phyloP scores from a whole-genome alignment of 2,329 filamentous ascomycete species.

The Verticillium isaacii region DNA sequence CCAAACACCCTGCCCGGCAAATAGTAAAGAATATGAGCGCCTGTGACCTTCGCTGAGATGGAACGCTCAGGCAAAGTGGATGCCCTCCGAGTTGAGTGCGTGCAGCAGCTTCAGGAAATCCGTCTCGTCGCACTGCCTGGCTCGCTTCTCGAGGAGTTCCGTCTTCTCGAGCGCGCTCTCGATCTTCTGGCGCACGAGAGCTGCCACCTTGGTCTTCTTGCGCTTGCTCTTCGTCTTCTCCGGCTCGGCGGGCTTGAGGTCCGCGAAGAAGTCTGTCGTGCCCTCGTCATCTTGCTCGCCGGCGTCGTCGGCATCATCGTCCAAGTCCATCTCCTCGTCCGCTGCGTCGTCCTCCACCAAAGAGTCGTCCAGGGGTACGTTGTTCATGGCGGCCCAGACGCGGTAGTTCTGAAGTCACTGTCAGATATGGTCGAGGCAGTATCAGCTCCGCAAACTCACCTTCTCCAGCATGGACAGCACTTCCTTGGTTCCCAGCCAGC shows the following conservation, averaged over 20 bases:
- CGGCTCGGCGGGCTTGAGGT: constrained; percentile 41
- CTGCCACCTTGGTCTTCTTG: constrained; percentile 73
- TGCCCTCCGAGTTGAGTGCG: constrained; percentile 86
- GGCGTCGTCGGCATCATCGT: constrained; percentile 42
- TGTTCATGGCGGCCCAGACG: constrained; percentile 84
- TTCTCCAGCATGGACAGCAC: constrained; percentile 75
- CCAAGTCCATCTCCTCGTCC: constrained; percentile 33
- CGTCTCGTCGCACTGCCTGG: constrained; percentile 85
- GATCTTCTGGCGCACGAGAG: constrained; percentile 83
- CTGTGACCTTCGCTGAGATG: no score
- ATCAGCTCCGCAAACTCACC: constrained; percentile 13
- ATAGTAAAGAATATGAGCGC: no score
- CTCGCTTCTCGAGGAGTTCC: constrained; percentile 72
- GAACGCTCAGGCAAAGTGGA: constrained; percentile 70
- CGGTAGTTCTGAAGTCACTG: constrained; percentile 63
- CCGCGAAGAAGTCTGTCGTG: constrained; percentile 79
- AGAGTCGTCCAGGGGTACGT: constrained; percentile 70
- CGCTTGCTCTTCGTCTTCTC: constrained; percentile 63
- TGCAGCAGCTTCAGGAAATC: constrained; percentile 79
- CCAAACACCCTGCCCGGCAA: background rate
- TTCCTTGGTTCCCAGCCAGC: constrained; percentile 74
- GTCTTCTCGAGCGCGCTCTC: constrained; percentile 80
- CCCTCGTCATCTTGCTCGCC: constrained; percentile 54
- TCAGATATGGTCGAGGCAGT: background rate
- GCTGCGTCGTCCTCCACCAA: constrained; percentile 31